Evolutionary conservation across 148 eudicot genomes (phyloP), one percentile per base, ranked within the genome.

Genomic region (Spergularia bocconei): DNA sequence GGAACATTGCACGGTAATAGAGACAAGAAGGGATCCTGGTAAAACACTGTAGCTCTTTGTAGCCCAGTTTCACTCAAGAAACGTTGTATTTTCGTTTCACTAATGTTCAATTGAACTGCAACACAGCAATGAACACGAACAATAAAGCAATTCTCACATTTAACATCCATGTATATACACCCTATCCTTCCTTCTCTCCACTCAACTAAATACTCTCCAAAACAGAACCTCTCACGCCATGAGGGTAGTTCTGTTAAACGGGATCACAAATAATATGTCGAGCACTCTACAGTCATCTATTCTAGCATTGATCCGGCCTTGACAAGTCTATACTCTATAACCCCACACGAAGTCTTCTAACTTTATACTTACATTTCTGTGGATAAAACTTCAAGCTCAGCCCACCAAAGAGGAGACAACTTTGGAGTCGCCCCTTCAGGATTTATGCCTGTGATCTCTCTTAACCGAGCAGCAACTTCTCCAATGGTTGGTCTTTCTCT

Each of bases 361-460:
- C 44, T 60, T 71, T 77, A 50, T 59, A 54, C 74, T 75, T 69
- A 75, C 67, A 53, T 14, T 68, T 85, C 88, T 8, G 84, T 77
- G 47, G 88, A 79, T 87, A 89, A 56, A 84, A 93, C 86, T 83
- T 93, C 98, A 4, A 91, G 91, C 75, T 93, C 98, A 4, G 98
- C 98, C 98, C 97, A 91, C 93, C 94, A 91, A 54, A 91, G 97
- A 66, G 98, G 97, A 75, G 93, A 91, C 59, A 82, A 13, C 77
- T 76, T 88, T 6, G 99, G 97, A 11, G 82, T 81, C 5, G 97
- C 99, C 20, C 78, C 89, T 21, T 89, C 90, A 13, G 97, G 96
- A 19, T 78, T 87, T 75, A 90, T 79, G 19, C 80, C 81, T 1
- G 96, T 90, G 19, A 89, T 84, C 82, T 85, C 86, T 76, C 80